A percentile compares a stretch with the other conserved stretches of the same genome.
Conservation (phyloP, 148 eudicot genomes). For the Mesembryanthemum crystallinum region DNA sequence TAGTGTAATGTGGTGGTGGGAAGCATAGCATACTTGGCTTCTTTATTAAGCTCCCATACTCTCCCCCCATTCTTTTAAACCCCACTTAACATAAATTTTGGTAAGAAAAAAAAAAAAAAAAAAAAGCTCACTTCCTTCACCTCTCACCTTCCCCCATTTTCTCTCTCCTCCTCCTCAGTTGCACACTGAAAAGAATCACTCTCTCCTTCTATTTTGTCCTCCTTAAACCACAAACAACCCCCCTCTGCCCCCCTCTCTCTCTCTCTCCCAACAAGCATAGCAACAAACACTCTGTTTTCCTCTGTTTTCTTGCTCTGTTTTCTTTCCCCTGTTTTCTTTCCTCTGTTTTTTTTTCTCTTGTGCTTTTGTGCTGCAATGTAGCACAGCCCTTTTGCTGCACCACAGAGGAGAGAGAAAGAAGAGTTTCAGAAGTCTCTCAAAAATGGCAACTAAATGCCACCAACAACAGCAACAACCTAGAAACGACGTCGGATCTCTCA, state of each 20-base stretch:
- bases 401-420: too few relatives aligned
- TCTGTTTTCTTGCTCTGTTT: not conserved
- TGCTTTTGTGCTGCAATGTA: constrained; percentile 21
- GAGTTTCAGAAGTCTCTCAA: not conserved
- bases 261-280: not conserved
- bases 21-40: too few relatives aligned
- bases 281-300: not conserved
- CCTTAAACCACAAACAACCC: not conserved
- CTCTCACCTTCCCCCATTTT: not conserved
- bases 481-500: too few relatives aligned
- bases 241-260: not conserved
- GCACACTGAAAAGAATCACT: constrained; percentile 9
- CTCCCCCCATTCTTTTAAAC: not conserved
- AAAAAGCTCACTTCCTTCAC: not conserved
- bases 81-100: too few relatives aligned
- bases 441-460: constrained; percentile 36
- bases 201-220: constrained; percentile 1
- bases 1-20: too few relatives aligned
- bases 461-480: too few relatives aligned
- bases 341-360: not conserved
- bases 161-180: constrained; percentile 3
- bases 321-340: not conserved
- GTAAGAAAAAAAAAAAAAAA: not conserved
- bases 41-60: constrained; percentile 1
- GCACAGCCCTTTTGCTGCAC: not conserved